Percentiles rank a stretch among this genome's conserved stretches.
phyloP scores from a whole-genome alignment of 768 basidiomycete species.

The Suillus americanus region DNA sequence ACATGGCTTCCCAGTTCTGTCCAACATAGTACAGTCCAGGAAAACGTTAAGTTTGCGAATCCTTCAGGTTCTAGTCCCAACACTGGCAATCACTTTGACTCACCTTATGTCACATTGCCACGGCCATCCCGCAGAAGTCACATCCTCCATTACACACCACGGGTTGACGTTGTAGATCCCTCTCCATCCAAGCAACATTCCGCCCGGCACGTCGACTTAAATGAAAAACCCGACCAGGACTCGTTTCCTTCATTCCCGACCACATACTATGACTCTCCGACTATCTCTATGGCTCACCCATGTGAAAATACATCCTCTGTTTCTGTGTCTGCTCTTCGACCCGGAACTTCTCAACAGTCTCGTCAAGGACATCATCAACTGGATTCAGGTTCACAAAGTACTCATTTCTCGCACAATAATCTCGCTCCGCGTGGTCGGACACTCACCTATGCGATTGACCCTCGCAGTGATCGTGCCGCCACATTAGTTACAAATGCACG shows the following conservation, averaged over 20 bases:
- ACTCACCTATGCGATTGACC: background rate
- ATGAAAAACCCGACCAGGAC: slow-evolving; percentile 19
- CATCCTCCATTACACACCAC: slow-evolving; percentile 14
- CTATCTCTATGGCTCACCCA: slow-evolving; percentile 41
- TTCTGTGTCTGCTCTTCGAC: slow-evolving; percentile 16
- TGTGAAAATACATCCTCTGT: slow-evolving; percentile 45
- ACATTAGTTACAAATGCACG: background rate
- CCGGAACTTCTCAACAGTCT: slow-evolving; percentile 25
- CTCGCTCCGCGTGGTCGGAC: background rate
- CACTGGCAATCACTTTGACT: slow-evolving; percentile 48
- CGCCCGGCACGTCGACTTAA: slow-evolving; percentile 17
- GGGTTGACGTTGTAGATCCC: slow-evolving; percentile 12
- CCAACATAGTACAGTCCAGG: background rate
- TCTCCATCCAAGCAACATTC: slow-evolving; percentile 17
- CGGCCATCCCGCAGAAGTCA: slow-evolving; percentile 13
- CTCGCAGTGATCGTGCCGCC: background rate
- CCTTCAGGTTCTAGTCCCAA: background rate
- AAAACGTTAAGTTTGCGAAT: background rate
- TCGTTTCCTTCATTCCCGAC: slow-evolving; percentile 18
- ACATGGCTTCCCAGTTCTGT: slow-evolving; percentile 17
- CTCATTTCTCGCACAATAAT: slow-evolving; percentile 12
- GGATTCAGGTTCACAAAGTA: slow-evolving; percentile 1
- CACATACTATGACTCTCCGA: slow-evolving; percentile 10
- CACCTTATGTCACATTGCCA: slow-evolving; percentile 46
- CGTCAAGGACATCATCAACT: slow-evolving; percentile 15